A percentile compares a stretch with the other conserved stretches of the same genome.
These are phyloP conservation scores for Sedum album DNA, from an alignment of 164 flowering plant genomes.

Conservation along the genomic window DNA sequence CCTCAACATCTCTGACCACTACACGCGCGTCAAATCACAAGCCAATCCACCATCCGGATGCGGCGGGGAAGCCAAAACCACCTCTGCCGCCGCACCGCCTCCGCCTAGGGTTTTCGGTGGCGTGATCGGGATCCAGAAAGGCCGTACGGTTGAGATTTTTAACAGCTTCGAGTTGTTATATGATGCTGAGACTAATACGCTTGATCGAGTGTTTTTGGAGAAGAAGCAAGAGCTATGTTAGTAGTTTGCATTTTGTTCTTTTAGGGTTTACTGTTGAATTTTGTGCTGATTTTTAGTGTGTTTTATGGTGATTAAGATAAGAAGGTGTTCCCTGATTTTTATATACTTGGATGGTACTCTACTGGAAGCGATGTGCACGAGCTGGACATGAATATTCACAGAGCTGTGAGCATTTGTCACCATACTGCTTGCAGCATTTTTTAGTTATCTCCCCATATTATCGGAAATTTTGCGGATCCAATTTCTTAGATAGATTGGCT, in stretches of 20 bases:
- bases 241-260: background rate
- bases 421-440: too few species aligned
- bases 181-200: conserved; percentile 54
- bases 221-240: conserved; percentile 94
- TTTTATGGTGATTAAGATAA: conserved; percentile 36
- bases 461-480: too few species aligned
- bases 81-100: conserved; percentile 12
- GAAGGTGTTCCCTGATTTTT: conserved; percentile 91
- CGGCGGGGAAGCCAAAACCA: background rate
- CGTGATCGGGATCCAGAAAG: conserved; percentile 85
- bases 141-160: conserved; percentile 95
- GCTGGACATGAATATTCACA: conserved; percentile 83
- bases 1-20: conserved; percentile 91
- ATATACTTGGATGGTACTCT: conserved; percentile 95
- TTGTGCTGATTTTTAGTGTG: background rate
- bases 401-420: conserved; percentile 50
- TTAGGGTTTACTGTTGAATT: background rate
- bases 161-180: conserved; percentile 93
- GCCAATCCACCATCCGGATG: conserved; percentile 26
- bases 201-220: conserved; percentile 79
- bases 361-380: conserved; percentile 80
- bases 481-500: background rate
- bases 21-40: conserved; percentile 79
- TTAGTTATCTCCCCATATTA: background rate
- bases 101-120: conserved; percentile 73